phyloP scores from a whole-genome alignment of 2,329 filamentous ascomycete genomes.

The Sclerotinia minor region DNA sequence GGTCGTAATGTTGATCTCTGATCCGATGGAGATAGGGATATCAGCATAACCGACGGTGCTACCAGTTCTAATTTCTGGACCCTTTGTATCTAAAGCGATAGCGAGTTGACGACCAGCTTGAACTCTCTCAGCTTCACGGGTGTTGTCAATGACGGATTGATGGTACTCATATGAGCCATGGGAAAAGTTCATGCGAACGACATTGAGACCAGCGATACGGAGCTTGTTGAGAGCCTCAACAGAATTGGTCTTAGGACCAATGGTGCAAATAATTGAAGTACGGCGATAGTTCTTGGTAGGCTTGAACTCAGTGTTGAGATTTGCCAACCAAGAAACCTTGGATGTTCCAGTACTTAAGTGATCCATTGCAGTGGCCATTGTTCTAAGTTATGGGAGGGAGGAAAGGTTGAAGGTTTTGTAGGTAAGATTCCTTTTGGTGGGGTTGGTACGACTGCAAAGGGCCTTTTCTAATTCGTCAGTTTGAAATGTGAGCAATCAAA shows the following conservation, averaged over 20 bases:
- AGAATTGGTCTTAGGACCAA: constrained; percentile 98
- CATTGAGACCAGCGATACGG: constrained; percentile 87
- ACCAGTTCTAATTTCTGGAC: constrained; percentile 83
- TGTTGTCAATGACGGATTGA: constrained; percentile 96
- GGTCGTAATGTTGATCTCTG: constrained; percentile 92
- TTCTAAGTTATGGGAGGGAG: constrained; percentile 15
- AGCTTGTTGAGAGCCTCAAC: constrained; percentile 95
- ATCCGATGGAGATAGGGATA: constrained; percentile 78
- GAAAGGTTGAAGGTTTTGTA: constrained; percentile 19
- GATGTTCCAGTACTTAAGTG: constrained; percentile 78
- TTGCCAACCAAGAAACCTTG: constrained; percentile 64
- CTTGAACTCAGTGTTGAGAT: constrained; percentile 73
- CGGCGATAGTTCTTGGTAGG: constrained; percentile 90
- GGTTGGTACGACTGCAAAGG: constrained; percentile 16
- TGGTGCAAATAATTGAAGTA: constrained; percentile 92
- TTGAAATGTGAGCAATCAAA: constrained; percentile 14
- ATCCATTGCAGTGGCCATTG: constrained; percentile 69
- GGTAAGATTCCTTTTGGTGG: constrained; percentile 5
- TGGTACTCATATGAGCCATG: constrained; percentile 95
- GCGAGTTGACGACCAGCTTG: constrained; percentile 84
- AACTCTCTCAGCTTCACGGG: constrained; percentile 77
- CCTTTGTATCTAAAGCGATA: constrained; percentile 86
- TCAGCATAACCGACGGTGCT: constrained; percentile 71
- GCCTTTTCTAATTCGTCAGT: constrained; percentile 20
- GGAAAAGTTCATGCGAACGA: constrained; percentile 99